These are phyloP conservation scores for Tritrichomonas foetus DNA, from an alignment of 208 protist genomes.

Conservation along the genomic window DNA sequence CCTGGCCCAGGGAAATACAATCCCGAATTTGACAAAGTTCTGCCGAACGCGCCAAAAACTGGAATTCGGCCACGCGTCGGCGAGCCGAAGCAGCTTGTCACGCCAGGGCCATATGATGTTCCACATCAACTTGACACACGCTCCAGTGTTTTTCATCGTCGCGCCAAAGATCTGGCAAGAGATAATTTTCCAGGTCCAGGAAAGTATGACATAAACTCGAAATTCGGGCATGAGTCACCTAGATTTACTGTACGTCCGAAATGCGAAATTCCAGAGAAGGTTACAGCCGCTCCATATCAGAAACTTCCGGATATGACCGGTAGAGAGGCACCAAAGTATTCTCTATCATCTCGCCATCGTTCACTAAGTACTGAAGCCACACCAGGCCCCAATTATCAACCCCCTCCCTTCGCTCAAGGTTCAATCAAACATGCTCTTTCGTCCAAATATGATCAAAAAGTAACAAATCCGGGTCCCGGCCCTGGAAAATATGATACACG, in stretches of 20 bases:
- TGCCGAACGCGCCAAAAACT: neutral
- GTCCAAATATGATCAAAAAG: neutral
- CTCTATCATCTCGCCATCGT: neutral
- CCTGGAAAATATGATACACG: neutral
- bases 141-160: neutral
- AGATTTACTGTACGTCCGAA: neutral
- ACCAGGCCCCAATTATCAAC: conserved; percentile 29
- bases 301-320: neutral
- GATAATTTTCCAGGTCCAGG: neutral
- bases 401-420: neutral
- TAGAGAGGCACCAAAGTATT: neutral
- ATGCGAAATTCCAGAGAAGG: neutral
- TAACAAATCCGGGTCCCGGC: neutral
- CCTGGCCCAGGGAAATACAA: neutral
- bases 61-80: neutral
- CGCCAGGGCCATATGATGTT: conserved; percentile 19
- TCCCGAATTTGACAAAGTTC: neutral
- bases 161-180: neutral
- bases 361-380: neutral
- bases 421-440: neutral
- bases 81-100: neutral
- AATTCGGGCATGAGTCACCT: neutral
- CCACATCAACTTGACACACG: neutral
- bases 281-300: neutral
- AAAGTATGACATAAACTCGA: neutral